phyloP scores from a whole-genome alignment of 78 protist species.

The Dictyostelium firmibasis region DNA sequence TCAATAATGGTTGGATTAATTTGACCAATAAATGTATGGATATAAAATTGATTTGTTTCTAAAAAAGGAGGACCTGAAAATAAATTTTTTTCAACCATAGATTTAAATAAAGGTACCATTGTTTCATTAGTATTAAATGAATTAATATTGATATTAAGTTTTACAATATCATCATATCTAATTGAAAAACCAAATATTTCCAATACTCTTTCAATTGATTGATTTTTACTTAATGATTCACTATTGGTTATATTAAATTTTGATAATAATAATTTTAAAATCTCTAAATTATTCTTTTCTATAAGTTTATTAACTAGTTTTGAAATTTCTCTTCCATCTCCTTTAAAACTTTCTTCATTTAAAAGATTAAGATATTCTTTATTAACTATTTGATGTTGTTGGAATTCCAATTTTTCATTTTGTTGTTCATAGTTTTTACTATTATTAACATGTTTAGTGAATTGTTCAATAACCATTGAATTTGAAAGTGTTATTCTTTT shows the following conservation, averaged over 20 bases:
- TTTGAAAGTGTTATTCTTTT: background rate
- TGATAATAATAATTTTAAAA: background rate
- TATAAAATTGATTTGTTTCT: too few species aligned
- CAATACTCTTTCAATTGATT: background rate
- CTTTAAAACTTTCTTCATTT: background rate
- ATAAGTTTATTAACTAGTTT: background rate
- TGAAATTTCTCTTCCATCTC: background rate
- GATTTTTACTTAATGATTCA: background rate
- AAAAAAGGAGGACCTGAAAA: background rate
- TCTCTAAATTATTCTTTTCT: background rate
- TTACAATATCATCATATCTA: background rate
- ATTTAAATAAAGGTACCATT: background rate
- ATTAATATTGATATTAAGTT: background rate
- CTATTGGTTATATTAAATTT: background rate
- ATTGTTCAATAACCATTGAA: background rate
- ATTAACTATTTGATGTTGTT: background rate
- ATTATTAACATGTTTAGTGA: background rate
- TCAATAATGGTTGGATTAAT: background rate
- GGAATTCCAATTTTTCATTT: background rate
- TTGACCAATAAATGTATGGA: background rate
- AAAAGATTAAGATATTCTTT: background rate
- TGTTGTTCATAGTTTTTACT: background rate
- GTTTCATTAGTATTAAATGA: background rate
- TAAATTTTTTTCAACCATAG: background rate
- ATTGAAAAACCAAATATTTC: background rate